These are phyloP conservation scores for Aspergillus vadensis DNA, from an alignment of 2,329 filamentous ascomycete genomes.

Conservation along the genomic window DNA sequence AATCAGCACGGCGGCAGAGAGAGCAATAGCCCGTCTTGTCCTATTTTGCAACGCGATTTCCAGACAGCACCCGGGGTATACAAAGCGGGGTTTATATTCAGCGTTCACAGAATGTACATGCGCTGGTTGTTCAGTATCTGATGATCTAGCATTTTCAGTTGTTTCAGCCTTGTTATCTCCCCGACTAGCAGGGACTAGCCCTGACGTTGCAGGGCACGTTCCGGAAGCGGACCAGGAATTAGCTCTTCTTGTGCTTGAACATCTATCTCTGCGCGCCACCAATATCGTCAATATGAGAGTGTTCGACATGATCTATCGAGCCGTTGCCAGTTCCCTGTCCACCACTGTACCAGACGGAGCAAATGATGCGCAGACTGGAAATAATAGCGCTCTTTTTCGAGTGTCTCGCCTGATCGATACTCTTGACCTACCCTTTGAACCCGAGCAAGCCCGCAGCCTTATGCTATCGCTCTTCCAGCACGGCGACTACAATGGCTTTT, in stretches of 20 bases:
- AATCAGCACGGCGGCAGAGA: constrained; percentile 29
- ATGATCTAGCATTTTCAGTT: constrained; percentile 37
- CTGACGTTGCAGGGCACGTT: constrained; percentile 16
- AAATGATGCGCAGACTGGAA: not conserved
- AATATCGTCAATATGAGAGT: constrained; percentile 50
- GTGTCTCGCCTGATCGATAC: constrained; percentile 34
- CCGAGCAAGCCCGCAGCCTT: constrained; percentile 31
- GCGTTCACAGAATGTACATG: constrained; percentile 39
- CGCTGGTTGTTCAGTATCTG: constrained; percentile 38
- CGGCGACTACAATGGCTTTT: constrained; percentile 59
- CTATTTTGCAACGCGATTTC: constrained; percentile 42
- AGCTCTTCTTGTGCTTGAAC: constrained; percentile 45
- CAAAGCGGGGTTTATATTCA: constrained; percentile 34
- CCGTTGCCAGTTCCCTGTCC: constrained; percentile 45
- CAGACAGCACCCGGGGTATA: constrained; percentile 44
- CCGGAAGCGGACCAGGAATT: constrained; percentile 34
- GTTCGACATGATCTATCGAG: constrained; percentile 47
- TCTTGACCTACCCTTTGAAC: constrained; percentile 32
- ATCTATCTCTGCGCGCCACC: constrained; percentile 45
- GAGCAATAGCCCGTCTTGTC: constrained; percentile 38
- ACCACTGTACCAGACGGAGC: constrained; percentile 7
- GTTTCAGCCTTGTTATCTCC: constrained; percentile 41
- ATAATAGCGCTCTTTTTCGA: constrained; percentile 9
- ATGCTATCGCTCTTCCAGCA: constrained; percentile 42
- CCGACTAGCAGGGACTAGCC: constrained; percentile 8